Percentiles rank a stretch among this genome's conserved stretches.
Conservation (phyloP, 192 early-diverging fungal genomes). For the Coemansia sp. region DNA sequence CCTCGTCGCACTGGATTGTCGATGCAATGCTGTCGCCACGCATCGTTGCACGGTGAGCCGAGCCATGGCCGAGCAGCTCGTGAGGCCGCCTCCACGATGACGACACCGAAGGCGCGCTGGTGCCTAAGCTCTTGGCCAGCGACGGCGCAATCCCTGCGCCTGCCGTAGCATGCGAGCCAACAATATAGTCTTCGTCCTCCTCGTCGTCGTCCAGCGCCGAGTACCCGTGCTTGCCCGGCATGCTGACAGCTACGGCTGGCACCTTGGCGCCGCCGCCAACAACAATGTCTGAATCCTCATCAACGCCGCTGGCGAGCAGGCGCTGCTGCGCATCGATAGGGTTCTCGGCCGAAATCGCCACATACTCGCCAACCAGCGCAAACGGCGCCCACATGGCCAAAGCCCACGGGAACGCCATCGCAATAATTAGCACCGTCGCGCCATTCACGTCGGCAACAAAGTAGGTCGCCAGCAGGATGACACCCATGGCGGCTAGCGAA, state of each 20-base stretch:
- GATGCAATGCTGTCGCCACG: constrained; percentile 43
- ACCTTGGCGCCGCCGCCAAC: background rate
- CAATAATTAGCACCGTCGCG: constrained; percentile 68
- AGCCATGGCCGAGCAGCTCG: background rate
- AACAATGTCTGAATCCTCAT: background rate
- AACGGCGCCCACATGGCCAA: constrained; percentile 90
- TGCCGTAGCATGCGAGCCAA: constrained; percentile 13
- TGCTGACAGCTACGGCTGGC: background rate
- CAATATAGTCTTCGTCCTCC: constrained; percentile 29
- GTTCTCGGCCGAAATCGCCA: constrained; percentile 23
- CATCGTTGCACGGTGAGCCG: background rate
- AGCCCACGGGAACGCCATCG: constrained; percentile 85
- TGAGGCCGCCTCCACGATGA: constrained; percentile 12
- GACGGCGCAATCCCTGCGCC: background rate
- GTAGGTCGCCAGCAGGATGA: constrained; percentile 64
- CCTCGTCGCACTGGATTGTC: constrained; percentile 25
- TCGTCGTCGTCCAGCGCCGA: constrained; percentile 5
- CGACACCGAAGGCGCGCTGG: constrained; percentile 3
- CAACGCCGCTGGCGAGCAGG: background rate
- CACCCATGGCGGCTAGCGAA: constrained; percentile 66
- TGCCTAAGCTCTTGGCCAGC: background rate
- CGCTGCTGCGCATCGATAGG: background rate
- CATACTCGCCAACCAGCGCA: constrained; percentile 75
- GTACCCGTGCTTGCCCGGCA: background rate
- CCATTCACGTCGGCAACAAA: constrained; percentile 57